These are phyloP conservation scores for Serendipita sp. DNA, from an alignment of 768 basidiomycete species.

Conservation along the genomic window DNA sequence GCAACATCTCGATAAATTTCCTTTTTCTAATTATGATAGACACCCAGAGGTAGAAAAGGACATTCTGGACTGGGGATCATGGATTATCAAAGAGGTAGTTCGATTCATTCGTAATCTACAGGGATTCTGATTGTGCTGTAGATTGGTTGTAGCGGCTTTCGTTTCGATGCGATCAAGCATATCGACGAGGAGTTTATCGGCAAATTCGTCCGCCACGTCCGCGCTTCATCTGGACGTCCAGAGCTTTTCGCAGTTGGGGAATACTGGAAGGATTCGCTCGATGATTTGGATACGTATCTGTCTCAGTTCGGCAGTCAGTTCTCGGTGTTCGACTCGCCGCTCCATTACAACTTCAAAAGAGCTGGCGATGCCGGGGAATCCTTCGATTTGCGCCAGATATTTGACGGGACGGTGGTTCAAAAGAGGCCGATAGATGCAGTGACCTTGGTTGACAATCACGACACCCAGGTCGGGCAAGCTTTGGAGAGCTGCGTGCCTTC, in stretches of 20 bases:
- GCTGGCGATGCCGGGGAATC: conserved; percentile 22
- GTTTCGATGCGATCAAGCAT: conserved; percentile 33
- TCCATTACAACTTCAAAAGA: conserved; percentile 26
- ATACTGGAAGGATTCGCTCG: conserved; percentile 28
- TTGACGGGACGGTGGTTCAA: conserved; percentile 25
- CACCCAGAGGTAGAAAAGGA: conserved; percentile 24
- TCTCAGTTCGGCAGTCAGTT: conserved; percentile 21
- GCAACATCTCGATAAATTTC: not conserved
- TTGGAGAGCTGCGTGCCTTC: conserved; percentile 13
- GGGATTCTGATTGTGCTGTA: conserved; percentile 5
- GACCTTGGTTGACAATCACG: conserved; percentile 16
- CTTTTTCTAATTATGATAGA: conserved; percentile 5
- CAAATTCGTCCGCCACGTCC: conserved; percentile 25
- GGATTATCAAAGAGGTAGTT: conserved; percentile 17
- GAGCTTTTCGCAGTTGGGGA: conserved; percentile 31
- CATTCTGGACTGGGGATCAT: conserved; percentile 21
- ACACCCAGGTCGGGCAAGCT: conserved; percentile 14
- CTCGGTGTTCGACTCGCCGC: conserved; percentile 25
- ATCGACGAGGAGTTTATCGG: conserved; percentile 20
- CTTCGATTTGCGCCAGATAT: conserved; percentile 25
- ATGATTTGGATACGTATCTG: conserved; percentile 17
- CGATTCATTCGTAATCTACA: not conserved
- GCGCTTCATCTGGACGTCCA: conserved; percentile 22
- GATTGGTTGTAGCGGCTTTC: conserved; percentile 26
- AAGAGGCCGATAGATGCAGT: conserved; percentile 25